Conservation (phyloP, 1,139 yeast genomes). For the Yamadazyma atlantica region DNA sequence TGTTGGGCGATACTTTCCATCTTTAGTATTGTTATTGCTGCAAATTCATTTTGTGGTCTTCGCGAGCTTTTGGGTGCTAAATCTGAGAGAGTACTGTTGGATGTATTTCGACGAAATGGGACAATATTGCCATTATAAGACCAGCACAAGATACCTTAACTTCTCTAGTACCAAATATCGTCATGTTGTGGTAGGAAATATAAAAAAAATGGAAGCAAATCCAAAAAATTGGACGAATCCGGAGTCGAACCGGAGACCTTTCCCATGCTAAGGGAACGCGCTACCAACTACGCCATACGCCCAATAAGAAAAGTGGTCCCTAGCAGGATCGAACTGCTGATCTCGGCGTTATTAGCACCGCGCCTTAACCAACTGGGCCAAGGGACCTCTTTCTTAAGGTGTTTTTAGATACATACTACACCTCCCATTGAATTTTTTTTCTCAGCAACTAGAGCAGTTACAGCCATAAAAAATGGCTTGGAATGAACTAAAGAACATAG, state of each 20-base stretch:
- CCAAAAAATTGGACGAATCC: conserved; percentile 70
- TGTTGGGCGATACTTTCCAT: not conserved
- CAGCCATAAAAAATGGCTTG: no score
- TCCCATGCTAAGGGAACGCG: conserved; percentile 83
- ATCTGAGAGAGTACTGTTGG: no score
- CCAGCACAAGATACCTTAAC: not conserved
- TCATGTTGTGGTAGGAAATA: conserved; percentile 1
- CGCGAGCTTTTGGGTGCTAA: no score
- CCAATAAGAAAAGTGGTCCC: conserved; percentile 54
- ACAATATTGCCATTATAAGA: no score
- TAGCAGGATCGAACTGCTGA: conserved; percentile 85
- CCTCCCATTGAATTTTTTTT: not conserved
- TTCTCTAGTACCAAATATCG: not conserved
- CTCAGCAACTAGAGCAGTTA: not conserved
- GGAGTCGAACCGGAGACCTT: conserved; percentile 91
- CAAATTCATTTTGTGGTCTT: not conserved
- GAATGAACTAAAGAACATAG: no score
- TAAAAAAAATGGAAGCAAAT: conserved; percentile 1
- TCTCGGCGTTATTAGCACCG: conserved; percentile 85
- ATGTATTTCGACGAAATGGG: not conserved
- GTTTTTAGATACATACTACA: not conserved
- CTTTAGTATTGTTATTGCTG: not conserved
- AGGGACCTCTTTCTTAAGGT: conserved; percentile 49
- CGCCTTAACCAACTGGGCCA: conserved; percentile 93
- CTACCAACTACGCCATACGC: not conserved